Base-by-base conservation (phyloP, 2,329 filamentous ascomycete genomes). In the Camillea tinctor region DNA sequence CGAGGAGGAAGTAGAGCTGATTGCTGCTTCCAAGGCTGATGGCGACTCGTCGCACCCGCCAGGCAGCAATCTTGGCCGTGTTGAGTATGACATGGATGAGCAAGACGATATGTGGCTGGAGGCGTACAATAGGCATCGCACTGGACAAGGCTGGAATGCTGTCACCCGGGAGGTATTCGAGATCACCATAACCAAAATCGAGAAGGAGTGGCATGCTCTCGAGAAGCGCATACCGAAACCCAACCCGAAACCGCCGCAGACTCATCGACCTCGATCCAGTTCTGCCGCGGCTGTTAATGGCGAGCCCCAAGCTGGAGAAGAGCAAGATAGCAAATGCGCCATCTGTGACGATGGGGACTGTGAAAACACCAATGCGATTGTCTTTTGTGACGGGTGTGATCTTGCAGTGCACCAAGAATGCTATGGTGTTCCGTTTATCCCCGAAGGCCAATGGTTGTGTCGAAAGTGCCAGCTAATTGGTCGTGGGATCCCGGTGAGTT, bases 31-130 rank as follows among this genome's bases (percentile, higher is more conserved):
- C 19, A 85, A 83, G 63, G 79, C 79, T 19, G 89, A 91, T 54
- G 84, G 82, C 8, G 88, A 91, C 52, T 72, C 77, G 56, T 48
- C 68, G 4, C 74, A 75, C 48, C 71, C 73, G 48, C 77, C 79
- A 4, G 76, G 76, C 40, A 78, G 77, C 56, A 80, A 80, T 19
- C 84, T 96, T 48, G 92, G 92, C 13, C 88, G 92, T 59, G 95
- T 99, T 20, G 95, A 99, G 73, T 99, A 99, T 74, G 95, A 99
- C 74, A 99, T 99, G 95, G 95, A 99, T 72, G 95, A 99, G 76
- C 95, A 99, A 72, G 95, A 99, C 74, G 93, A 97, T 67, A 92
- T 93, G 78, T 99, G 95, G 95, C 80, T 99, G 23, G 90, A 95
- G 68, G 85, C 87, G 48, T 87, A 94, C 72, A 99, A 99, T 69